A percentile compares a stretch with the other conserved stretches of the same genome.
Evolutionary conservation across 2,329 filamentous ascomycete species (phyloP).

Genomic region (Aspergillus latus): DNA sequence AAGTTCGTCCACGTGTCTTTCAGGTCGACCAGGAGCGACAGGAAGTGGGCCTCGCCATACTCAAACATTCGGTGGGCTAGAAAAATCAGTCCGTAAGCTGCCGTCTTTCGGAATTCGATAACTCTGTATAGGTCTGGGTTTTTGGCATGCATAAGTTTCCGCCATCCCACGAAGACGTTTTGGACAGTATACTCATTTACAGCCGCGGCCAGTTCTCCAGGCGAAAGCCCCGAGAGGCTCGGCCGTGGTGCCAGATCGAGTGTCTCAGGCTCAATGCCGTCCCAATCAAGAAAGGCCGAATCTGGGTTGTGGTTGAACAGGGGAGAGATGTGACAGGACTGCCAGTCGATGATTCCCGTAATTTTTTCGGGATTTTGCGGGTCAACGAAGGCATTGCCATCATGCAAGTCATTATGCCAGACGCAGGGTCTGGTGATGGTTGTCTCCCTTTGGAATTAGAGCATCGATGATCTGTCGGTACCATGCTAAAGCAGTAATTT

Average conservation of each 20-base stretch:
- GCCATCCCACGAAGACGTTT: conserved; percentile 29
- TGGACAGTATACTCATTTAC: conserved; percentile 27
- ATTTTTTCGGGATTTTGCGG: conserved; percentile 27
- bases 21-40: conserved; percentile 31
- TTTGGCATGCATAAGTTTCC: conserved; percentile 30
- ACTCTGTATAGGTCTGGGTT: conserved; percentile 27
- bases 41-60: conserved; percentile 33
- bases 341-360: conserved; percentile 35
- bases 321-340: conserved; percentile 30
- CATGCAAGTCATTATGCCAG: conserved; percentile 33
- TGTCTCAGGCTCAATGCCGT: conserved; percentile 29
- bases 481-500: conserved; percentile 24
- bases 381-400: conserved; percentile 36
- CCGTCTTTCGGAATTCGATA: conserved; percentile 26
- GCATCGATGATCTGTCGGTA: conserved; percentile 26
- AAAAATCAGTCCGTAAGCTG: conserved; percentile 30
- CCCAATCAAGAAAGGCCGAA: conserved; percentile 29
- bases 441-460: conserved; percentile 27
- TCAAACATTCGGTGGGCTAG: conserved; percentile 33
- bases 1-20: conserved; percentile 25
- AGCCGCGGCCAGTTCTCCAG: conserved; percentile 25
- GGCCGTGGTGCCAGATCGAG: conserved; percentile 26
- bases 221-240: conserved; percentile 25
- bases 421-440: conserved; percentile 24
- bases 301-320: conserved; percentile 30